phyloP scores from a whole-genome alignment of 2,329 filamentous ascomycete genomes.

The Xylaria sp. region DNA sequence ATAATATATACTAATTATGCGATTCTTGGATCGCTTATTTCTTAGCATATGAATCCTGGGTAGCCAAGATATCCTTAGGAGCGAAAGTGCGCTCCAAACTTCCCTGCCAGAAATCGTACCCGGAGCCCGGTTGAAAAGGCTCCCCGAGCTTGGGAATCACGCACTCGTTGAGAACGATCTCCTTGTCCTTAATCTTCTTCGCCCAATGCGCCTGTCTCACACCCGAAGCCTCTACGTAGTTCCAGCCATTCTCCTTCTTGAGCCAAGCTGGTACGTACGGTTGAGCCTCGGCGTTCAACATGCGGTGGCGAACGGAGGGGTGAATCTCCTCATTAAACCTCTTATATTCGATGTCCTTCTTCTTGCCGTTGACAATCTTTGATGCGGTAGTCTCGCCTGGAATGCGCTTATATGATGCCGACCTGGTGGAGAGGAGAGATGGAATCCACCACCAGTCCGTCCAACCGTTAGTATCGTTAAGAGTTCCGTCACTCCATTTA shows the following conservation, averaged over 20 bases:
- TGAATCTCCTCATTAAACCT: constrained; percentile 24
- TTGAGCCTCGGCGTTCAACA: background rate
- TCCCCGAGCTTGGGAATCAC: background rate
- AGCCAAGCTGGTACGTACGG: constrained; percentile 11
- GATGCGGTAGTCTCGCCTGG: constrained; percentile 19
- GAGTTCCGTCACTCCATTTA: constrained; percentile 14
- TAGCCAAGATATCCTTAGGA: constrained; percentile 13
- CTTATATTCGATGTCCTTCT: constrained; percentile 12
- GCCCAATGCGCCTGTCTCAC: background rate
- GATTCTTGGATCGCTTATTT: background rate
- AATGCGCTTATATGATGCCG: constrained; percentile 22
- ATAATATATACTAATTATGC: no score
- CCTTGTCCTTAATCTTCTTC: background rate
- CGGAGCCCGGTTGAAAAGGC: constrained; percentile 4
- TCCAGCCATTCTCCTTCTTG: constrained; percentile 1
- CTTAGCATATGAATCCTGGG: background rate
- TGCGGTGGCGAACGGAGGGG: constrained; percentile 14
- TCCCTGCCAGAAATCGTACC: constrained; percentile 20
- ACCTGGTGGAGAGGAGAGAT: constrained; percentile 12
- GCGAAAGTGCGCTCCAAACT: constrained; percentile 19
- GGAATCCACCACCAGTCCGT: constrained; percentile 19
- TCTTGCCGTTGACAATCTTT: constrained; percentile 13
- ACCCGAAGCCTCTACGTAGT: constrained; percentile 4
- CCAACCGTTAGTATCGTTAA: constrained; percentile 20
- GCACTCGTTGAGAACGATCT: background rate